These are phyloP conservation scores for Pichia rugopelliculosa DNA, from an alignment of 805 yeast species.

Conservation along the genomic window DNA sequence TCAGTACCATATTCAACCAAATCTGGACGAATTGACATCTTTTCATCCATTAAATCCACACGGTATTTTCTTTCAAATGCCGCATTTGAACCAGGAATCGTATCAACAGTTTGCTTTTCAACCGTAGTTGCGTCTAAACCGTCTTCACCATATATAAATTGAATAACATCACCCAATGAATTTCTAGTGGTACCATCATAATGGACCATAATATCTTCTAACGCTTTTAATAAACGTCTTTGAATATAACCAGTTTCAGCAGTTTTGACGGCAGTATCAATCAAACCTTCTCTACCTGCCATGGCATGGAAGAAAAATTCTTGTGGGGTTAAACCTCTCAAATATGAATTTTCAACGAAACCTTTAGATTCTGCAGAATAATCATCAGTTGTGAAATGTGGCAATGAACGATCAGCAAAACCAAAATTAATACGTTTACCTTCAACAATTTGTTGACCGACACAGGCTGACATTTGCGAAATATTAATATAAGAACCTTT, in stretches of 20 bases:
- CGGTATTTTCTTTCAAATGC: conserved; percentile 79
- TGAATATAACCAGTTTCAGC: conserved; percentile 99
- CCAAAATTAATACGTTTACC: conserved; percentile 99
- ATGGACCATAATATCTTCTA: conserved; percentile 92
- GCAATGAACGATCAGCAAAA: conserved; percentile 90
- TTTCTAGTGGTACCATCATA: conserved; percentile 98
- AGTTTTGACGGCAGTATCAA: conserved; percentile 98
- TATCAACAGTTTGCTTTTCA: conserved; percentile 91
- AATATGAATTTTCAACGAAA: conserved; percentile 92
- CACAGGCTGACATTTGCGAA: conserved; percentile 99
- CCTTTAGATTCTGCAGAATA: conserved; percentile 98
- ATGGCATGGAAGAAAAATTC: conserved; percentile 99
- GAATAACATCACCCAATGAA: conserved; percentile 93
- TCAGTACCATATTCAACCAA: conserved; percentile 84
- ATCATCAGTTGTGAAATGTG: conserved; percentile 97
- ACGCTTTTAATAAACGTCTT: conserved; percentile 94
- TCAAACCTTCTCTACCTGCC: conserved; percentile 99
- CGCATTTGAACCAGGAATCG: conserved; percentile 86
- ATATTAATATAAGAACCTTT: conserved; percentile 98
- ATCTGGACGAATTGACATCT: conserved; percentile 55
- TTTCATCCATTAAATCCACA: conserved; percentile 72
- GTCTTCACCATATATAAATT: conserved; percentile 97
- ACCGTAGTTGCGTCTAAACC: conserved; percentile 98
- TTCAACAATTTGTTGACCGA: conserved; percentile 98
- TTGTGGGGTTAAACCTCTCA: conserved; percentile 96